Evolutionary conservation across 2,329 filamentous ascomycete species (phyloP).

Genomic region (Ophiostoma himal-ulmi): DNA sequence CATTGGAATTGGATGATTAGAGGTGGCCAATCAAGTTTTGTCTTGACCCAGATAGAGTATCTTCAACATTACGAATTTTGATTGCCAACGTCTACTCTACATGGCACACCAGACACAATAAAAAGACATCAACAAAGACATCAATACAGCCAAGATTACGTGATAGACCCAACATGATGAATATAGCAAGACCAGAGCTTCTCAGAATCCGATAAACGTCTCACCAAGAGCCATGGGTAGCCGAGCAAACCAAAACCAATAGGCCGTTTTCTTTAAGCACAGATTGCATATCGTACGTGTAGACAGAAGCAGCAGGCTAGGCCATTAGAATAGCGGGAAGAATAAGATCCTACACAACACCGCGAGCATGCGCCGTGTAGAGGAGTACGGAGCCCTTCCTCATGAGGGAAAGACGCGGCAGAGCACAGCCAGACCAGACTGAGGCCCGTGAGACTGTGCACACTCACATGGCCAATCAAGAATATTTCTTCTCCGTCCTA

Average conservation of each 20-base stretch:
- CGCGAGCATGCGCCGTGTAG: not conserved
- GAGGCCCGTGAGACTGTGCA: not conserved
- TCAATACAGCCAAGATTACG: not conserved
- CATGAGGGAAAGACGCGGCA: not conserved
- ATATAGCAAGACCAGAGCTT: too few relatives aligned
- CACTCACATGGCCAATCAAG: not conserved
- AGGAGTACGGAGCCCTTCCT: not conserved
- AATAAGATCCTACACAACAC: not conserved
- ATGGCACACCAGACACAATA: not conserved
- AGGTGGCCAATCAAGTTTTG: not conserved
- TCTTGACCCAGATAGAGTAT: not conserved
- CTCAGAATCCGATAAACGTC: not conserved
- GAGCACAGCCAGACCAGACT: not conserved
- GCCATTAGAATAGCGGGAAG: not conserved
- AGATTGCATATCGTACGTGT: not conserved
- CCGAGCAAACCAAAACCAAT: not conserved
- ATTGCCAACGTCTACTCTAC: not conserved
- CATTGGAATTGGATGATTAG: not conserved
- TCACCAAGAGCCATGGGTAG: not conserved
- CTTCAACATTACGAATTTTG: not conserved
- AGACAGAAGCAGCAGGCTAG: too few relatives aligned
- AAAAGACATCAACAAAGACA: not conserved
- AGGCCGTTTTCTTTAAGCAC: not conserved
- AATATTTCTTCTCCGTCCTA: not conserved
- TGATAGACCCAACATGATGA: not conserved